Evolutionary conservation across 208 protist genomes (phyloP).

Genomic region (Strigomonas oncopelti): DNA sequence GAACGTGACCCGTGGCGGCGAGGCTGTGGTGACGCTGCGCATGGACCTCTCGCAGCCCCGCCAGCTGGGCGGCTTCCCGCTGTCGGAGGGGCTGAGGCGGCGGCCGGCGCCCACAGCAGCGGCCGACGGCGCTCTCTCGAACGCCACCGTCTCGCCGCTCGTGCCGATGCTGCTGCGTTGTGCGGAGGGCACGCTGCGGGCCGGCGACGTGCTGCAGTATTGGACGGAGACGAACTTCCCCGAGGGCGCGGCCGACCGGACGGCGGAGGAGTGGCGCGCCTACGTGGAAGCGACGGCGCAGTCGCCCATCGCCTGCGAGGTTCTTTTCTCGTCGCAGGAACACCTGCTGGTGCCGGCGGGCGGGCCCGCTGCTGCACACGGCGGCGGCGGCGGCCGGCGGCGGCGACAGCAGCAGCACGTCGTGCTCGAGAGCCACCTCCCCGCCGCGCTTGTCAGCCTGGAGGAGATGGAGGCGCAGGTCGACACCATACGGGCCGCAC

Average conservation of each 20-base stretch:
- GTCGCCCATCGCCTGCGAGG: slow-evolving; percentile 53
- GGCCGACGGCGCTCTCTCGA: neutral
- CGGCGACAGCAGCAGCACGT: slow-evolving; percentile 56
- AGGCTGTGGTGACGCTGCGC: slow-evolving; percentile 46
- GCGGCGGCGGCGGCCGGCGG: slow-evolving; percentile 11
- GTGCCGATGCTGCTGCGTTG: slow-evolving; percentile 26
- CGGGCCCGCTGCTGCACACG: neutral
- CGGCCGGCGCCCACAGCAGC: neutral
- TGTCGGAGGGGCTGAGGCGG: slow-evolving; percentile 13
- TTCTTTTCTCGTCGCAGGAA: slow-evolving; percentile 62
- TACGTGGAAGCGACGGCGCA: slow-evolving; percentile 52
- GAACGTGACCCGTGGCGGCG: slow-evolving; percentile 45
- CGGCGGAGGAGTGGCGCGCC: slow-evolving; percentile 64
- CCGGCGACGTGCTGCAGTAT: slow-evolving; percentile 63
- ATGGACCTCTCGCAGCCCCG: slow-evolving; percentile 52
- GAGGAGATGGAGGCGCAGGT: slow-evolving; percentile 70
- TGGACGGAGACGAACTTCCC: slow-evolving; percentile 77
- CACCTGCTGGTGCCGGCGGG: slow-evolving; percentile 28
- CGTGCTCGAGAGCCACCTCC: slow-evolving; percentile 50
- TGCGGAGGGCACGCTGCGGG: slow-evolving; percentile 47
- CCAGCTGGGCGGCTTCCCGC: slow-evolving; percentile 44
- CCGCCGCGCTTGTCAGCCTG: slow-evolving; percentile 37
- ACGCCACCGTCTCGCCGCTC: neutral
- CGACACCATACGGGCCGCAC: slow-evolving; percentile 36
- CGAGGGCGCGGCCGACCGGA: slow-evolving; percentile 44